Percentiles rank a stretch among this genome's conserved stretches.
Conservation (phyloP, 345 rosid species). For the Citrus glauca region DNA sequence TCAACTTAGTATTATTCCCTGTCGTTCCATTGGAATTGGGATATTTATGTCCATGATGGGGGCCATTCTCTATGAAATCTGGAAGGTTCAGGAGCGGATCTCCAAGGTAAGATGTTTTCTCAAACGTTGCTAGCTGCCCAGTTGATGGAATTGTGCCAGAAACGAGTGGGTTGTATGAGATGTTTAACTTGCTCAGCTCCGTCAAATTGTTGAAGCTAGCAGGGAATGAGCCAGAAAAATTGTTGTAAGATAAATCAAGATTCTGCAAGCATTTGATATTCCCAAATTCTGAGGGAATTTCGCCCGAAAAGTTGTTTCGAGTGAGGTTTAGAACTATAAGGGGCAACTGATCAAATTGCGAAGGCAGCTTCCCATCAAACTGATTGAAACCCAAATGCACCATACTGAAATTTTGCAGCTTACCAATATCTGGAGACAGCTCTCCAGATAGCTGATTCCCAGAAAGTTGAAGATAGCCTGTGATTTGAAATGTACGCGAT, state of each 20-base stretch:
- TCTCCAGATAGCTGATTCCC: constrained; percentile 68
- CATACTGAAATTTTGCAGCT: constrained; percentile 61
- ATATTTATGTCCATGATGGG: not conserved
- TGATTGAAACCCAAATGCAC: constrained; percentile 66
- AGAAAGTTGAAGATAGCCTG: constrained; percentile 79
- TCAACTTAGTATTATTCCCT: constrained; percentile 32
- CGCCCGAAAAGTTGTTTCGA: constrained; percentile 52
- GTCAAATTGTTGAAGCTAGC: constrained; percentile 50
- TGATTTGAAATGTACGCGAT: constrained; percentile 33
- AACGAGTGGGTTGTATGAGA: constrained; percentile 74
- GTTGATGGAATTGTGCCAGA: constrained; percentile 65
- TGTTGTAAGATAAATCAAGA: constrained; percentile 81
- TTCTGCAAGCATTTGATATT: constrained; percentile 59
- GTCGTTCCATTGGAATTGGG: not conserved
- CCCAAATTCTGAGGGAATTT: constrained; percentile 67
- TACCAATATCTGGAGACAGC: constrained; percentile 56
- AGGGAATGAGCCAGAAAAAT: constrained; percentile 78
- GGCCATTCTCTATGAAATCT: constrained; percentile 36
- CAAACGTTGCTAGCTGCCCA: constrained; percentile 78
- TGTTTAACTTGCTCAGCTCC: constrained; percentile 74
- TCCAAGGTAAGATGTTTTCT: constrained; percentile 67
- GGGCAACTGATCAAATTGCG: constrained; percentile 51
- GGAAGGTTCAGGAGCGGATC: constrained; percentile 62
- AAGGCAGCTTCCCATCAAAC: constrained; percentile 55
- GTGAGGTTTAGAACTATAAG: constrained; percentile 76